Evolutionary conservation across 495 filamentous ascomycete genomes (phyloP).

Genomic region (Diplogelasinospora grovesii): DNA sequence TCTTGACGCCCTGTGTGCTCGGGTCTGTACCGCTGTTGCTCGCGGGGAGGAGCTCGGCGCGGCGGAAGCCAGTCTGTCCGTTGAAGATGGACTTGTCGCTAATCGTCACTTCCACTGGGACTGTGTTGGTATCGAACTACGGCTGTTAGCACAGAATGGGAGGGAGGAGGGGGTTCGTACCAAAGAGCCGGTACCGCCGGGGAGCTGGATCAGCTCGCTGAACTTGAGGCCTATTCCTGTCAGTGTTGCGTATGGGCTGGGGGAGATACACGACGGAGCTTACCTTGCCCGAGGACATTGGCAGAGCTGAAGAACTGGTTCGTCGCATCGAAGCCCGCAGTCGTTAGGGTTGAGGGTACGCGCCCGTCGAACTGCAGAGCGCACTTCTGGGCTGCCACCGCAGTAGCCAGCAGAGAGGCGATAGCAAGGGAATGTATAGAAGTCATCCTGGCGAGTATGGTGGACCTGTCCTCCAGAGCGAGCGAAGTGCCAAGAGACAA

Average conservation of each 20-base stretch:
- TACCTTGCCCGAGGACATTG: slow-evolving; percentile 26
- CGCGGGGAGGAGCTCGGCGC: slow-evolving; percentile 39
- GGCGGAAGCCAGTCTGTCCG: slow-evolving; percentile 41
- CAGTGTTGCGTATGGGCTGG: too few species aligned
- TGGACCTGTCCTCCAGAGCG: background rate
- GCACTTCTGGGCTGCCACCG: slow-evolving; percentile 23
- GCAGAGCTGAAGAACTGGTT: slow-evolving; percentile 27
- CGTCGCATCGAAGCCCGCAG: slow-evolving; percentile 23
- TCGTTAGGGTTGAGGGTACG: slow-evolving; percentile 16
- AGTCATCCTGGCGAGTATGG: slow-evolving; percentile 5
- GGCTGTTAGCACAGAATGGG: background rate
- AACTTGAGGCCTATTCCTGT: slow-evolving; percentile 17
- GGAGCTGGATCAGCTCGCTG: slow-evolving; percentile 23
- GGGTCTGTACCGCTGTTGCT: slow-evolving; percentile 39
- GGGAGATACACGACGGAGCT: too few species aligned
- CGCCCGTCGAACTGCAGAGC: slow-evolving; percentile 33
- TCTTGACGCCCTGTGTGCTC: slow-evolving; percentile 37
- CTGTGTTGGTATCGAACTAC: slow-evolving; percentile 26
- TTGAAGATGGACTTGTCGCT: slow-evolving; percentile 46
- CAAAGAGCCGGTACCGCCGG: slow-evolving; percentile 16
- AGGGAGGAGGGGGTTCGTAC: slow-evolving; percentile 7
- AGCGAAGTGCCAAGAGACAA: background rate
- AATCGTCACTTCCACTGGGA: slow-evolving; percentile 28
- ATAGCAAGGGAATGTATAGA: slow-evolving; percentile 1
- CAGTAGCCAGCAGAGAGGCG: slow-evolving; percentile 3